Conservation (phyloP, 2,329 filamentous ascomycete genomes). For the Plectosphaerella sp. region DNA sequence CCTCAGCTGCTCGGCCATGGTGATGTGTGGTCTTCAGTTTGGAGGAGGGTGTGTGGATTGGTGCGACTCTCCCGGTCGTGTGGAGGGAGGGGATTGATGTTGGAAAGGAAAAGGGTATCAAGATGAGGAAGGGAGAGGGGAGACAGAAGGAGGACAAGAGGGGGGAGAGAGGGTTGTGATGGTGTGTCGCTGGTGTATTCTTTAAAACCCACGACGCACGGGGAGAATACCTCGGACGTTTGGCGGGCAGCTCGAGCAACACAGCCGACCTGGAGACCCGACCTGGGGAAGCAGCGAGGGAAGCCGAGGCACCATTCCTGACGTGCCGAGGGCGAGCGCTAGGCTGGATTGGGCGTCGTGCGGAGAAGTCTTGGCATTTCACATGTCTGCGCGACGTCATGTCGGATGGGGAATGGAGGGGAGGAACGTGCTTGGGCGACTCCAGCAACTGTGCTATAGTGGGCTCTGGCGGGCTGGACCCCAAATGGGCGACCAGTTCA, state of each 20-base stretch:
- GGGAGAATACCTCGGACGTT: background rate
- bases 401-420: too few relatives aligned
- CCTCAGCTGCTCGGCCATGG: conserved; percentile 65
- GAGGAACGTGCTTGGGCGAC: too few relatives aligned
- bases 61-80: background rate
- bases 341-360: conserved; percentile 4
- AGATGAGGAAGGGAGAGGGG: background rate
- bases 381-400: conserved; percentile 2
- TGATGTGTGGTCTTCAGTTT: conserved; percentile 16
- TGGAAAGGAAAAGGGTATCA: conserved; percentile 1
- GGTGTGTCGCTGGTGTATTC: background rate
- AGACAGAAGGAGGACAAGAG: background rate
- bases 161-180: background rate
- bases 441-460: too few relatives aligned
- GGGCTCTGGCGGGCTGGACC: too few relatives aligned
- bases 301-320: conserved; percentile 13
- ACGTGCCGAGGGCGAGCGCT: conserved; percentile 8
- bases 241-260: background rate
- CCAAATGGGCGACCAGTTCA: too few relatives aligned
- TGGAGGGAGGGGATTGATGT: too few relatives aligned
- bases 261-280: too few relatives aligned
- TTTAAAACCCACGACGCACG: background rate
- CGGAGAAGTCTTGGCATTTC: background rate
- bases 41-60: background rate
- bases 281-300: background rate